Percentiles rank a stretch among this genome's conserved stretches.
These are phyloP conservation scores for Spiraea crenata DNA, from an alignment of 331 rosid species.

Conservation along the genomic window DNA sequence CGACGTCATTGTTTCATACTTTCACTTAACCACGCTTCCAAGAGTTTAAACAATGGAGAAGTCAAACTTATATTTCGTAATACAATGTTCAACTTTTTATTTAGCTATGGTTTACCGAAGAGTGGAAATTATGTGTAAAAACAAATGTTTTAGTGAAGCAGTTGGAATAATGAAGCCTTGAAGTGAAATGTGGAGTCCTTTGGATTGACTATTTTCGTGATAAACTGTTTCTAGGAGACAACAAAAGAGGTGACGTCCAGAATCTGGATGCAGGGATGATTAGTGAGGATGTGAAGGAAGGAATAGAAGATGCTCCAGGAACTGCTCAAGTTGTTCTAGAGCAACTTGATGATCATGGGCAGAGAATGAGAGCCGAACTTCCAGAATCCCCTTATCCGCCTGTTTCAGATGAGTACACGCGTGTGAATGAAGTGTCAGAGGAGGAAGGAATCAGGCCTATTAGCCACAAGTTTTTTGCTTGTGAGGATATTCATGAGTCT, in stretches of 20 bases:
- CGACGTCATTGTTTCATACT: background rate
- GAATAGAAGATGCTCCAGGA: background rate
- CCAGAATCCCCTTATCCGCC: background rate
- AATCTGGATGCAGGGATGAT: conserved; percentile 2
- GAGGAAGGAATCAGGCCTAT: conserved; percentile 4
- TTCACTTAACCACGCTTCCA: background rate
- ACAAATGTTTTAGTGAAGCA: background rate
- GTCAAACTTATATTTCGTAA: background rate
- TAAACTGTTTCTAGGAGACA: background rate
- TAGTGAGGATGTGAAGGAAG: conserved; percentile 6
- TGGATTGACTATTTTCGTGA: conserved; percentile 8
- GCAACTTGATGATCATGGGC: background rate
- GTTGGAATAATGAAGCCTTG: background rate
- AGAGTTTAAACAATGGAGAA: background rate
- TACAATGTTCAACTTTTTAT: background rate
- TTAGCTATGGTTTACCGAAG: background rate
- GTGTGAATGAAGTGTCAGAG: background rate
- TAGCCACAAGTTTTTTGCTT: background rate
- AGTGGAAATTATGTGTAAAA: background rate
- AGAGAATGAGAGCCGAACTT: background rate
- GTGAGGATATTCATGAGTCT: conserved; percentile 2
- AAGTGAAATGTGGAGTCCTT: background rate
- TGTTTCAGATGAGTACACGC: conserved; percentile 5
- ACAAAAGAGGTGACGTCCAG: conserved; percentile 1
- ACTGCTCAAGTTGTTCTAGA: background rate